Evolutionary conservation across 2,329 filamentous ascomycete genomes (phyloP).

Genomic region (Phaeophleospora eucalypticola): DNA sequence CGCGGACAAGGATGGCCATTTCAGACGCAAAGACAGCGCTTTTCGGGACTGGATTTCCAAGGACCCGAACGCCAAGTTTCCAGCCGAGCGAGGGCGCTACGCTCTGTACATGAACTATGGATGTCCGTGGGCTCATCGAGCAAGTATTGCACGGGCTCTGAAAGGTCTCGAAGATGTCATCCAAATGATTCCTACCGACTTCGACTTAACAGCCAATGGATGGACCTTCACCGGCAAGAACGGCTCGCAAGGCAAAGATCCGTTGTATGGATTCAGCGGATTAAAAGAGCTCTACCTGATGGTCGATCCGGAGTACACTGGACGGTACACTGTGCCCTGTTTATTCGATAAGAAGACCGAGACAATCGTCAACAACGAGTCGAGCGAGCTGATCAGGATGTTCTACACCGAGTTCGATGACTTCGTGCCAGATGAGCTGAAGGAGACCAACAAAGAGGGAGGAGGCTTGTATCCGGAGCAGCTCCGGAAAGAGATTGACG

Average conservation of each 20-base stretch:
- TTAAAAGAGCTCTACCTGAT: constrained; percentile 70
- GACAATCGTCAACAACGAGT: constrained; percentile 84
- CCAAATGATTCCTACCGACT: constrained; percentile 45
- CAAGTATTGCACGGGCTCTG: constrained; percentile 45
- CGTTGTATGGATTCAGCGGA: constrained; percentile 62
- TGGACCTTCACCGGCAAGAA: constrained; percentile 67
- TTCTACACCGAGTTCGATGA: constrained; percentile 73
- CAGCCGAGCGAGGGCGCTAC: constrained; percentile 58
- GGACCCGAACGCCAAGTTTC: constrained; percentile 49
- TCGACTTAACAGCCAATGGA: constrained; percentile 46
- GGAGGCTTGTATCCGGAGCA: constrained; percentile 65
- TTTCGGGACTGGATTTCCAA: constrained; percentile 57
- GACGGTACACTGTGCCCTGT: constrained; percentile 68
- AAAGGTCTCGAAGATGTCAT: constrained; percentile 51
- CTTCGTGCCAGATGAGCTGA: constrained; percentile 48
- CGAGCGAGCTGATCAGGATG: constrained; percentile 87
- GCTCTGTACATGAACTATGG: constrained; percentile 57
- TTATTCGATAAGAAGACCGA: constrained; percentile 64
- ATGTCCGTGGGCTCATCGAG: constrained; percentile 61
- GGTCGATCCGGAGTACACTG: constrained; percentile 49
- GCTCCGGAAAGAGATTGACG: constrained; percentile 67
- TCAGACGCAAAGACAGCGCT: constrained; percentile 49
- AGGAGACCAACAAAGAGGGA: constrained; percentile 48
- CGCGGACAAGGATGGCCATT: constrained; percentile 47
- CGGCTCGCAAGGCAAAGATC: constrained; percentile 54